Evolutionary conservation across 495 filamentous ascomycete genomes (phyloP), one percentile per base, ranked within the genome.

Genomic region (Penicillium mononematosum): DNA sequence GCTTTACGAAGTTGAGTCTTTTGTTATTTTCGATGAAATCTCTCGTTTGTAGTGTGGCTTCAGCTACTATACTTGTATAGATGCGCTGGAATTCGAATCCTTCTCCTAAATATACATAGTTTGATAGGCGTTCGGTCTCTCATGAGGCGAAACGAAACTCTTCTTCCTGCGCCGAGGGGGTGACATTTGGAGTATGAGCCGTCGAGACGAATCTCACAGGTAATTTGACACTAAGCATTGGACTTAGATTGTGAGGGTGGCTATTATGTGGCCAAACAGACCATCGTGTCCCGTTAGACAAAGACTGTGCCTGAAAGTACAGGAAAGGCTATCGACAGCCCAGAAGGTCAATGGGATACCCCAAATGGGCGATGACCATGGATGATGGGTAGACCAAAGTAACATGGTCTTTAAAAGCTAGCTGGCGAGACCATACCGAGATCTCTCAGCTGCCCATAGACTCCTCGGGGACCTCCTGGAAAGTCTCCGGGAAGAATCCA

Each of bases 401-500:
- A 20, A 29, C 4, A 19, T 52, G 50, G 20, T 16, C 34, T 45
- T n/a, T 29, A 56, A 48, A 45, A 44, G 44, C n/a, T 6, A 56
- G 44, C 31, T 16, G 20, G 19, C 19, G 12, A n/a, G 29, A 27
- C n/a, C 32, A 9, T 27, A 14, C 4, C n/a, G n/a, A 2, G 5
- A 27, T 29, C 42, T 20, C 34, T 71, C 61, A 76, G 29, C 50
- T 62, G 41, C 58, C 62, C 61, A 69, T 67, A 4, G 55, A 45
- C 48, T 69, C 65, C 32, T 71, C 70, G 3, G 61, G 46, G 3
- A 56, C 60, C 11, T 72, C 71, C 41, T 71, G 71, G 46, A 79
- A 79, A 0, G 72, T 77, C 51, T 78, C 75, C 1, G 76, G 75
- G 53, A 79, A 78, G 49, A 78, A 79, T 0, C 76, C 74, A 0